Evolutionary conservation across 2,329 filamentous ascomycete genomes (phyloP), one percentile per base, ranked within the genome.

Genomic region (Pseudodiploospora longispora): DNA sequence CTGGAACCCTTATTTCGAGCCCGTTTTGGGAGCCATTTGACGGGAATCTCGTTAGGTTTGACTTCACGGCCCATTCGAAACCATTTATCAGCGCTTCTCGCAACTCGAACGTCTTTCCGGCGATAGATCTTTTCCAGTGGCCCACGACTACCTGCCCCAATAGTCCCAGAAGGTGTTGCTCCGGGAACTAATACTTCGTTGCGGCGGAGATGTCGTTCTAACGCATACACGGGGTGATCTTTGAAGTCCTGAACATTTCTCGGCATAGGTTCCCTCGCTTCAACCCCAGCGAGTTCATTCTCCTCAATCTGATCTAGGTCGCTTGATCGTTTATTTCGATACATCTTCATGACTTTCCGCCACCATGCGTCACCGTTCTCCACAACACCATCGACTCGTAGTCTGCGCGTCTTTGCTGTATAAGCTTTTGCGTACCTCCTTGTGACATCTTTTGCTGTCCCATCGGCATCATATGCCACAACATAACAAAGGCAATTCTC

Each of bases 161-260:
- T 78, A 43, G 87, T 93, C 0, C 93, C 93, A 31, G 85, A 83
- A 35, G 82, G 75, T 8, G 79, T 77, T 35, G 76, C 75, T 1
- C 75, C 80, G 0, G 86, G 85, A 30, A 83, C 65, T 10, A 98
- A 76, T 5, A 95, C 85, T 64, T 98, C 87, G 54, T 95, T 84
- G 12, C 84, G 76, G 41, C 81, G 81, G 30, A 98, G 63, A 62
- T 98, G 91, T 39, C 91, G 74, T 62, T 94, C 86, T 1, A 98
- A 71, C 0, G 88, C 91, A 57, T 85, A 91, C 8, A 86, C 65
- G 0, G 89, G 88, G 59, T 95, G 90, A 49, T 85, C 77, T 59
- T 91, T 94, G 59, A 95, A 94, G 59, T 95, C 89, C 42, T 83
- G 79, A 2, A 95, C 79, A 54, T 88, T 94, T 43, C 81, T 82